Base-by-base conservation (phyloP, 2,329 filamentous ascomycete species). In the Trichothecium sympodiale region DNA sequence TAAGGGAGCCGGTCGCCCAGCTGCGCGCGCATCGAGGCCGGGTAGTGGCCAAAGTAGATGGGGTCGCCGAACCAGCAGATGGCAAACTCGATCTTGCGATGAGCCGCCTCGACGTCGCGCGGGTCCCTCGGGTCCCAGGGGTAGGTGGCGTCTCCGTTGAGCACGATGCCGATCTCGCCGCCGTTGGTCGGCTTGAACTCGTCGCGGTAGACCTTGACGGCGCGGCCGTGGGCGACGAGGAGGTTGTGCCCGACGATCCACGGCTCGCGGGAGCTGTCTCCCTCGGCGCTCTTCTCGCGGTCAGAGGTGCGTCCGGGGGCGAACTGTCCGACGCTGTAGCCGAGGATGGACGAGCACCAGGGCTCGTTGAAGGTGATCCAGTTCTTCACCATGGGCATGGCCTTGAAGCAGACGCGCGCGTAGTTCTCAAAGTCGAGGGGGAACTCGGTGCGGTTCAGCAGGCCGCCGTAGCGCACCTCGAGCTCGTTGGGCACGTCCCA, bases 301-400 rank as follows among this genome's bases (percentile, higher is more conserved):
- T 91, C 79, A 46, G 81, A 86, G 6, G 79, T 84, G 51, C 75
- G 79, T n/a, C 86, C 86, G 1, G 86, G 86, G 9, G 86, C 86
- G 53, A 88, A 87, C 42, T 76, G 64, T 18, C 86, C 86, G 29
- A 72, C 75, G 52, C 71, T 82, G 60, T 89, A 91, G 26, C 85
- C 85, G 29, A 91, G 69, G 41, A 91, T 79, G 35, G 80, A 76
- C 43, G 77, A 83, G 61, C 84, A 93, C 77, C 83, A 91, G 4
- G 86, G 86, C 64, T 94, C 85, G 56, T 91, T 91, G 63, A 89
- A 86, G 17, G 84, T 91, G 56, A 88, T 84, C 86, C 86, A 94
- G 60, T 84, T 71, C 65, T 86, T 85, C 50, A 87, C 84, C 57
- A 79, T 80, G 36, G 77, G 72, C 33, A 93, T 68, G 1, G 77